phyloP scores from a whole-genome alignment of 768 basidiomycete genomes.

The Leucogyrophana mollusca region DNA sequence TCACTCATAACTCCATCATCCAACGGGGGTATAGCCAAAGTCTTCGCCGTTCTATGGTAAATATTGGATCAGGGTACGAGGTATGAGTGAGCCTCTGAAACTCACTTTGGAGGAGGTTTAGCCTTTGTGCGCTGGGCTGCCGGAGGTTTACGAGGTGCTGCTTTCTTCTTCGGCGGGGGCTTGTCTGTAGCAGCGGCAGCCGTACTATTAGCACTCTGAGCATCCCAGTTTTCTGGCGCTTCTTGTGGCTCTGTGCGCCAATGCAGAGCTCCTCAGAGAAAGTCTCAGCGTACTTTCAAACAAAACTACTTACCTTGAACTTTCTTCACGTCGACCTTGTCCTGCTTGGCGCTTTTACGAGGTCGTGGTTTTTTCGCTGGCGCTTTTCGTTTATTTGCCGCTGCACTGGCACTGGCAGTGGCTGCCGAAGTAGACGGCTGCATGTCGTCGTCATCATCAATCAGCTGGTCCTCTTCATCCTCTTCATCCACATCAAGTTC shows the following conservation, averaged over 20 bases:
- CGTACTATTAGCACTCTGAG: constrained; percentile 14
- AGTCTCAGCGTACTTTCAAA: constrained; percentile 8
- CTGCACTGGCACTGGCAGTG: constrained; percentile 28
- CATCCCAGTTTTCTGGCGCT: constrained; percentile 22
- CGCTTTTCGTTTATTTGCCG: constrained; percentile 48
- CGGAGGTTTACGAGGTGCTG: constrained; percentile 41
- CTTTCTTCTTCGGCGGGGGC: constrained; percentile 48
- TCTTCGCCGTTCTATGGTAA: constrained; percentile 27
- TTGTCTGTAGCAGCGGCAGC: constrained; percentile 28
- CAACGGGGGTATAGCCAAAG: constrained; percentile 32
- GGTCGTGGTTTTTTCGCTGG: constrained; percentile 49
- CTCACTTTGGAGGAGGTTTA: constrained; percentile 30
- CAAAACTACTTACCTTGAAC: constrained; percentile 36
- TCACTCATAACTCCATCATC: constrained; percentile 62
- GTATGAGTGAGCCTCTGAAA: not conserved
- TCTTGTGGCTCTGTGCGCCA: constrained; percentile 26
- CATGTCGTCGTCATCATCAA: constrained; percentile 62
- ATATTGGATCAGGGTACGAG: constrained; percentile 3
- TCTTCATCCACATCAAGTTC: constrained; percentile 54
- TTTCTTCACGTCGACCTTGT: constrained; percentile 42
- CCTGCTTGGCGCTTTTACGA: constrained; percentile 51
- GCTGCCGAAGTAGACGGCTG: constrained; percentile 26
- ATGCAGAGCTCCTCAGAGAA: constrained; percentile 1
- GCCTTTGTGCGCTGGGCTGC: constrained; percentile 33
- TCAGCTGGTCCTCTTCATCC: constrained; percentile 76